Percentiles rank a stretch among this genome's conserved stretches.
These are phyloP conservation scores for Serendipita sp. DNA, from an alignment of 768 basidiomycete genomes.

Conservation along the genomic window DNA sequence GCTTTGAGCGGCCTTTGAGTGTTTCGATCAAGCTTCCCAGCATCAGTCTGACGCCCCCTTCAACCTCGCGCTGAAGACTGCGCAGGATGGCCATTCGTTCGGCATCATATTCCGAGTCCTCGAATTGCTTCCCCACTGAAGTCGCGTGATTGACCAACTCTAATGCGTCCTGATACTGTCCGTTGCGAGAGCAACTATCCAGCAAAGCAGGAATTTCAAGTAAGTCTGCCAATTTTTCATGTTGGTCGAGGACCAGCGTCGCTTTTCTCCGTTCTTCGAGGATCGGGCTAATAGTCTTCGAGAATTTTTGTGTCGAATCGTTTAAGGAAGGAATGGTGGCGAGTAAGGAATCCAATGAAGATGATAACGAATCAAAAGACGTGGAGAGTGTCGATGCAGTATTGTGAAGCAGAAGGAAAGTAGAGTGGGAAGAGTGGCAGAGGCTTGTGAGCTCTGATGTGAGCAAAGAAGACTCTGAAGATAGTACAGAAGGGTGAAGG, in stretches of 20 bases:
- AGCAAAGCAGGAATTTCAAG: conserved; percentile 83
- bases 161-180: conserved; percentile 83
- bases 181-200: conserved; percentile 85
- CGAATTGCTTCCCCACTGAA: conserved; percentile 33
- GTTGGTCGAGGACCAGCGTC: conserved; percentile 77
- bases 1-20: conserved; percentile 71
- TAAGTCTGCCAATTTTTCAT: conserved; percentile 83
- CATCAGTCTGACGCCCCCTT: conserved; percentile 43
- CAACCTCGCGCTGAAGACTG: conserved; percentile 16
- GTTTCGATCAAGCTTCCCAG: conserved; percentile 60
- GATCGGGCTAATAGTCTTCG: conserved; percentile 51
- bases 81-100: not conserved
- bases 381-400: conserved; percentile 58
- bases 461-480: conserved; percentile 72
- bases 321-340: conserved; percentile 65
- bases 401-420: conserved; percentile 75
- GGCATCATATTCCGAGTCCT: conserved; percentile 20
- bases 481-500: conserved; percentile 56
- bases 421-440: conserved; percentile 81
- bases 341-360: conserved; percentile 56
- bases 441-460: conserved; percentile 81
- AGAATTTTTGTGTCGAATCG: conserved; percentile 52
- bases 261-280: conserved; percentile 62
- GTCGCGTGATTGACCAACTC: conserved; percentile 63
- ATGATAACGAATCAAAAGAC: conserved; percentile 59